These are phyloP conservation scores for Scenedesmus sp. DNA, from an alignment of 163 green algal genomes.

Conservation along the genomic window DNA sequence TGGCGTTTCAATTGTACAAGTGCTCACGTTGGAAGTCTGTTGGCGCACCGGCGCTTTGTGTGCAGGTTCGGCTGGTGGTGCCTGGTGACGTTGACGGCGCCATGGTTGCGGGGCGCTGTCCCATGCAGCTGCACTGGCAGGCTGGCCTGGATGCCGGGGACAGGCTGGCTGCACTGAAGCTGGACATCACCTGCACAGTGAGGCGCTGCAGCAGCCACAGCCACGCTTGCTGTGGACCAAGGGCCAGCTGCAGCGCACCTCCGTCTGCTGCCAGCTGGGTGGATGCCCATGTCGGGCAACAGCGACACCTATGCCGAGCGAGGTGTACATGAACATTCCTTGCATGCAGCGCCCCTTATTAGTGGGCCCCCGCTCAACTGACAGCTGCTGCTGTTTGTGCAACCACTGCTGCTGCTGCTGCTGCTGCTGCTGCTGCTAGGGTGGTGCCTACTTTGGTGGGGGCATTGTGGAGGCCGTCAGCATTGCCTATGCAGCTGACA, in stretches of 20 bases:
- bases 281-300: no score
- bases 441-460: conserved; percentile 27
- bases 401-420: background rate
- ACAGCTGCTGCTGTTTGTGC: no score
- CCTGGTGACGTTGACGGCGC: background rate
- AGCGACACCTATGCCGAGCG: no score
- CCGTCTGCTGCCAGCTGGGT: no score
- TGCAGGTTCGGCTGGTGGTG: conserved; percentile 40
- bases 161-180: conserved; percentile 10
- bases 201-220: no score
- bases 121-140: conserved; percentile 26
- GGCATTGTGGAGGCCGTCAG: background rate
- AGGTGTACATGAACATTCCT: no score
- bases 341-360: background rate
- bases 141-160: background rate
- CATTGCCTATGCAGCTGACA: background rate
- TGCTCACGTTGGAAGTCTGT: no score
- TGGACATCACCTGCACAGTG: conserved; percentile 24
- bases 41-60: background rate
- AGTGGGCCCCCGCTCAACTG: no score
- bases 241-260: no score
- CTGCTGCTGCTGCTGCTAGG: conserved; percentile 25
- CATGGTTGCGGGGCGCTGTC: conserved; percentile 27
- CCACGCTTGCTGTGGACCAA: background rate
- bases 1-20: no score